Base-by-base conservation (phyloP, 1,284 basidiomycete genomes). In the Laetiporus sulphureus region DNA sequence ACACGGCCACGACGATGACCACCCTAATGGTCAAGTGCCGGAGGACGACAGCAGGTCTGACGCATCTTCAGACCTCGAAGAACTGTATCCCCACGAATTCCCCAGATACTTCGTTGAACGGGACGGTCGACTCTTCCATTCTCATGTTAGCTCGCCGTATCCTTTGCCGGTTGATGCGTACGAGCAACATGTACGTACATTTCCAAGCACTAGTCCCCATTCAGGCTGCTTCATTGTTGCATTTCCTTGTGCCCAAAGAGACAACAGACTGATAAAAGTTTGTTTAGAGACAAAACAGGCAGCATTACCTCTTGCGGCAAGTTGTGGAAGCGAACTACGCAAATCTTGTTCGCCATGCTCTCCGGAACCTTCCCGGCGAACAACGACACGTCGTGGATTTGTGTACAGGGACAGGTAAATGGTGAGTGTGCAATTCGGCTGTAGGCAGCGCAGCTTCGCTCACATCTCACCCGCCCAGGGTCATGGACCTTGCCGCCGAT, bases 361-460 rank as follows among this genome's bases (percentile, higher is more conserved):
- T 88, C 25, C 41, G 62, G 58, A 53, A 31, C 56, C 62, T 40
- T 52, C 57, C 4, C 24, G 62, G 50, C 12, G 57, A 67, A 44
- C 66, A 65, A 38, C 70, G 65, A 53, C 66, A 70, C 44, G 79
- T 71, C 32, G 65, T 88, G 30, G 84, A 88, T 59, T 54, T 86
- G 22, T 77, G 84, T 44, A 83, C 79, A 13, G 84, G 84, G 11
- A 82, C 70, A 15, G 84, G 84, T 10, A 64, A 59, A 62, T 88
- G 84, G 84, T 84, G 51, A 48, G 71, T 60, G 52, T 53, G 41
- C 13, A 40, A 27, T 32, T 20, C 32, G 20, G 24, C 30, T 23
- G 12, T 40, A 19, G 33, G 45, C 23, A 8, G 32, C n/a, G 19
- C 23, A n/a, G 18, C 11, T 38, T 41, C 36, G 16, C n/a, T 36